phyloP scores from a whole-genome alignment of 2,329 filamentous ascomycete species.

The Scolecobasidium constrictum region DNA sequence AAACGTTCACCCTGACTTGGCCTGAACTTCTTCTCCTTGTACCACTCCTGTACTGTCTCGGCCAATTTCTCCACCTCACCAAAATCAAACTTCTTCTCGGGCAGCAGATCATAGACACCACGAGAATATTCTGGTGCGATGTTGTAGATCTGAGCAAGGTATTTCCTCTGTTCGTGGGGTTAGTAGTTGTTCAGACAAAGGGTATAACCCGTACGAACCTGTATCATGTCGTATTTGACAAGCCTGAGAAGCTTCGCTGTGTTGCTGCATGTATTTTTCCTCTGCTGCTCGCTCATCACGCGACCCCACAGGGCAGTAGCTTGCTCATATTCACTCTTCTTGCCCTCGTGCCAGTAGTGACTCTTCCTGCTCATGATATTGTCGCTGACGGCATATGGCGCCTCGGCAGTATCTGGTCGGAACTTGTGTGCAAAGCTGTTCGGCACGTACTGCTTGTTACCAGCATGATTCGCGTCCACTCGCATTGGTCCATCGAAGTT shows the following conservation, averaged over 20 bases:
- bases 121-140: conserved; percentile 37
- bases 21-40: conserved; percentile 36
- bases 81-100: conserved; percentile 34
- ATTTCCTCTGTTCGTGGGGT: conserved; percentile 26
- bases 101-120: conserved; percentile 35
- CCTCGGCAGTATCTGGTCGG: conserved; percentile 39
- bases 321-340: conserved; percentile 42
- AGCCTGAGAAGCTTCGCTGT: conserved; percentile 35
- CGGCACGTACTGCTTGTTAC: conserved; percentile 41
- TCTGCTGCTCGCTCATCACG: conserved; percentile 36
- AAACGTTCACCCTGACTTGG: conserved; percentile 28
- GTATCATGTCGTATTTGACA: conserved; percentile 34
- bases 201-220: conserved; percentile 17
- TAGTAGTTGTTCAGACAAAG: background rate
- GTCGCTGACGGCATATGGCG: conserved; percentile 38
- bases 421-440: conserved; percentile 43
- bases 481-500: conserved; percentile 41
- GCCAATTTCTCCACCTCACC: conserved; percentile 33
- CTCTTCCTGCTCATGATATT: conserved; percentile 40
- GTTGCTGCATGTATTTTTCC: conserved; percentile 37
- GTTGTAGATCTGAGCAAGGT: conserved; percentile 41
- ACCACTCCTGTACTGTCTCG: conserved; percentile 33
- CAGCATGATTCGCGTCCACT: conserved; percentile 35
- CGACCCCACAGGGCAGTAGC: conserved; percentile 36
- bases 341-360: conserved; percentile 45